Conservation (phyloP, 1,284 basidiomycete genomes). For the Irpex sp. region DNA sequence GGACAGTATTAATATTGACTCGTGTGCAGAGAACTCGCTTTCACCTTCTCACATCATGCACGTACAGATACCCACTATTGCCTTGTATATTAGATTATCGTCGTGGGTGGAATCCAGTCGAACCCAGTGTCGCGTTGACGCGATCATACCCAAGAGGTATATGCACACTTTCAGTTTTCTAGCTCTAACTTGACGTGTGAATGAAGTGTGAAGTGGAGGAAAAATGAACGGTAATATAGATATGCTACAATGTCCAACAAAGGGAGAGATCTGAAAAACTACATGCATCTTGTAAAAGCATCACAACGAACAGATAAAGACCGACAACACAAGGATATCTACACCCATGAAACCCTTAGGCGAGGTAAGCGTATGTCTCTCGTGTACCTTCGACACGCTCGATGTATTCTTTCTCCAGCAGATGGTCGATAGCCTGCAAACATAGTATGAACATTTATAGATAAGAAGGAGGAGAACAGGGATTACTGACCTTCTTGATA, state of each 20-base stretch:
- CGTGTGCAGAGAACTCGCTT: neutral
- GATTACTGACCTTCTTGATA: constrained; percentile 75
- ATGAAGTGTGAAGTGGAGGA: neutral
- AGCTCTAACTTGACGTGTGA: too few relatives aligned
- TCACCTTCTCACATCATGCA: neutral
- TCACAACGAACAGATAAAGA: neutral
- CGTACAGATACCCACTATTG: too few relatives aligned
- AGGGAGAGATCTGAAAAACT: neutral
- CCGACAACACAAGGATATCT: neutral
- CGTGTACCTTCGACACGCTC: constrained; percentile 85
- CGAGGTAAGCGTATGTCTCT: constrained; percentile 78
- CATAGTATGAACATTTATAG: too few relatives aligned
- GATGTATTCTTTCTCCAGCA: constrained; percentile 98
- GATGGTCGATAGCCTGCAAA: constrained; percentile 97
- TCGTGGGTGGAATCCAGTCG: too few relatives aligned
- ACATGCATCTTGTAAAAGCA: neutral
- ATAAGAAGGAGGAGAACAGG: neutral
- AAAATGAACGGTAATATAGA: constrained; percentile 2
- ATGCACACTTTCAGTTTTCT: too few relatives aligned
- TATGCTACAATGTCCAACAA: constrained; percentile 13
- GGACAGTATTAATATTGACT: neutral
- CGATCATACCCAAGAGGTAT: too few relatives aligned
- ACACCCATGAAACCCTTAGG: constrained; percentile 32
- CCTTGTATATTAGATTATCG: too few relatives aligned
- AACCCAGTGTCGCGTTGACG: too few relatives aligned